Conservation (phyloP, 306 rosid species). For the Abrus pulchellus region DNA sequence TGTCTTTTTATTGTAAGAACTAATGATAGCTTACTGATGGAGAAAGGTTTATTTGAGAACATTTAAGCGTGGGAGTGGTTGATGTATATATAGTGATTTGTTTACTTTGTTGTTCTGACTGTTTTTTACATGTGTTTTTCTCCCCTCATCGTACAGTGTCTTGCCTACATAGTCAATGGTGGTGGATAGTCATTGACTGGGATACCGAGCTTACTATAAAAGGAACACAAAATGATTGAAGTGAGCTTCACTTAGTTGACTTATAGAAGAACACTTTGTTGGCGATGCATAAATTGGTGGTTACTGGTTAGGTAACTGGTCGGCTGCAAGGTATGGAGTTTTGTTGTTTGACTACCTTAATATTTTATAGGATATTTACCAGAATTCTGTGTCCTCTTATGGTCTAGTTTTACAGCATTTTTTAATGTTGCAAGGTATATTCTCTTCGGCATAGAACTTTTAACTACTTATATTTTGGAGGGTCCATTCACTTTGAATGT, state of each 20-base stretch:
- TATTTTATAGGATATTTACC: slow-evolving; percentile 1
- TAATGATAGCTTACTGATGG: slow-evolving; percentile 76
- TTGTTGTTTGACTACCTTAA: slow-evolving; percentile 24
- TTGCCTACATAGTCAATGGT: slow-evolving; percentile 55
- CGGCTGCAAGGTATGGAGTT: slow-evolving; percentile 32
- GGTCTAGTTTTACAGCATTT: not conserved
- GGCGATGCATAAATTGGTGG: slow-evolving; percentile 45
- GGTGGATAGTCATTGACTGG: slow-evolving; percentile 57
- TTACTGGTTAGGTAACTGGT: slow-evolving; percentile 31
- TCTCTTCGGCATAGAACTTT: not conserved
- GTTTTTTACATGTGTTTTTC: not conserved
- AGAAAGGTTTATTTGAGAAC: slow-evolving; percentile 79
- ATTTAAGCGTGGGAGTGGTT: slow-evolving; percentile 81
- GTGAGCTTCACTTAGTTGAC: slow-evolving; percentile 62
- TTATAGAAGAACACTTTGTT: slow-evolving; percentile 47
- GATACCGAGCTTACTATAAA: slow-evolving; percentile 47
- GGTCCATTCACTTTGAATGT: slow-evolving; percentile 16
- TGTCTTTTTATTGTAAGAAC: slow-evolving; percentile 92
- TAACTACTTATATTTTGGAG: not conserved
- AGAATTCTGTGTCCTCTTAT: slow-evolving; percentile 8
- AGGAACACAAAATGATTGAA: slow-evolving; percentile 57
- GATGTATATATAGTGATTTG: slow-evolving; percentile 43
- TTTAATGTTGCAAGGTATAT: slow-evolving; percentile 8
- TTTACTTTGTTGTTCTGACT: slow-evolving; percentile 41
- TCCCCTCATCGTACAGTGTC: slow-evolving; percentile 29